These are phyloP conservation scores for Penicillium flavigenum DNA, from an alignment of 495 filamentous ascomycete genomes.

Conservation along the genomic window DNA sequence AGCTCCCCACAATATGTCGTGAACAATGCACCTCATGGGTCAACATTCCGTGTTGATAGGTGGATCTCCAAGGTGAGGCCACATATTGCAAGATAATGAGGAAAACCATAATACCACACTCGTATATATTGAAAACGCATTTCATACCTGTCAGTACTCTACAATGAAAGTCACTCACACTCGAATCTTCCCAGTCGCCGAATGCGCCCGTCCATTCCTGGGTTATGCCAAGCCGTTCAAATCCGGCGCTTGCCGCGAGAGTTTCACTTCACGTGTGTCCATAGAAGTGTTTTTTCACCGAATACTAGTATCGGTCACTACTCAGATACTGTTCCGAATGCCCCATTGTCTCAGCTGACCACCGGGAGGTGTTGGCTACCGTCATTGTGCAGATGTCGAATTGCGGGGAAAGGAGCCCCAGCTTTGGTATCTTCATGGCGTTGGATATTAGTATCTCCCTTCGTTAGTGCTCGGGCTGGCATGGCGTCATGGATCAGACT, in stretches of 20 bases:
- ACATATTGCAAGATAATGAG: not conserved
- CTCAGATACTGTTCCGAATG: not conserved
- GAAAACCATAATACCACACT: not conserved
- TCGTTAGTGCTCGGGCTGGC: not conserved
- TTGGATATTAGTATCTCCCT: not conserved
- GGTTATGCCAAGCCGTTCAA: slow-evolving; percentile 10
- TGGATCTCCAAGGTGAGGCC: not conserved
- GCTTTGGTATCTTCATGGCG: not conserved
- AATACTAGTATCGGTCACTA: not conserved
- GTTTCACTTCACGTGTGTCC: not conserved
- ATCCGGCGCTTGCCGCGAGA: slow-evolving; percentile 6
- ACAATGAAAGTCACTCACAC: not conserved
- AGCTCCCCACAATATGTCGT: slow-evolving; percentile 4
- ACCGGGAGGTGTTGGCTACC: not conserved
- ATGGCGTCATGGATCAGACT: not conserved
- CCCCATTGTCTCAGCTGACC: slow-evolving; percentile 8
- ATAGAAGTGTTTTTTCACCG: not conserved
- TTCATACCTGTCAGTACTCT: not conserved
- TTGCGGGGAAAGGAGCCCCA: slow-evolving; percentile 1
- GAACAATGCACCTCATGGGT: not conserved
- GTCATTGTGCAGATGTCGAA: slow-evolving; percentile 15
- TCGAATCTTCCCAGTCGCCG: not conserved
- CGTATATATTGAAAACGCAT: not conserved
- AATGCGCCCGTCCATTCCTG: slow-evolving; percentile 11
- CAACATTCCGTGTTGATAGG: not conserved